Conservation (phyloP, 768 basidiomycete species). For the Pulveroboletus sp. region DNA sequence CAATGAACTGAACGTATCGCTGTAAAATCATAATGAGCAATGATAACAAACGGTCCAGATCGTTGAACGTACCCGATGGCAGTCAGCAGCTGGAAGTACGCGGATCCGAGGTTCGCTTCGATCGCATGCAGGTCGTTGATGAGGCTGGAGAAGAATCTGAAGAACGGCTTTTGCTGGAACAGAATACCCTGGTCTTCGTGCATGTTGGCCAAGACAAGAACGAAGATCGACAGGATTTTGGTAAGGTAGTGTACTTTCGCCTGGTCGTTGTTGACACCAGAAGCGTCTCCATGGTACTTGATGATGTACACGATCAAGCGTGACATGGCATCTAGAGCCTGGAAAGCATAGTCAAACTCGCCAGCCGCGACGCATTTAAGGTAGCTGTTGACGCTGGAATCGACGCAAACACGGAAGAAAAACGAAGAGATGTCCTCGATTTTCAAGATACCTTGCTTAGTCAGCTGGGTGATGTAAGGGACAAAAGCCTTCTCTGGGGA, state of each 20-base stretch:
- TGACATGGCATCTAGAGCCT: constrained; percentile 92
- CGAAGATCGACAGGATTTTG: constrained; percentile 96
- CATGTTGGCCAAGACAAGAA: constrained; percentile 89
- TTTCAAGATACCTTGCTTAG: constrained; percentile 94
- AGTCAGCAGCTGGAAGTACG: constrained; percentile 85
- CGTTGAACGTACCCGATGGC: constrained; percentile 66
- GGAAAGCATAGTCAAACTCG: constrained; percentile 77
- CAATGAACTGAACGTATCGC: constrained; percentile 92
- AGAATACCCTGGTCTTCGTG: constrained; percentile 90
- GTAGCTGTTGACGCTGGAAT: constrained; percentile 89
- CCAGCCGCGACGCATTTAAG: constrained; percentile 67
- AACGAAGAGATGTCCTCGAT: constrained; percentile 95
- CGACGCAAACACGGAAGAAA: constrained; percentile 97
- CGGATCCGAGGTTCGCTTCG: constrained; percentile 78
- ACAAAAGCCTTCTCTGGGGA: constrained; percentile 94
- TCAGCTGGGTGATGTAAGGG: constrained; percentile 93
- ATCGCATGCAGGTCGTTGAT: constrained; percentile 88
- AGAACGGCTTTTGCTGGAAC: constrained; percentile 98
- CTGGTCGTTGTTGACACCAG: constrained; percentile 87
- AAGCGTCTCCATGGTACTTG: constrained; percentile 98
- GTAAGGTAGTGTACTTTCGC: constrained; percentile 96
- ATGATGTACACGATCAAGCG: constrained; percentile 95
- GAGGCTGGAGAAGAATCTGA: constrained; percentile 96
- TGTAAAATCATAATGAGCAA: constrained; percentile 28
- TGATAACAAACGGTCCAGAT: background rate